phyloP scores from a whole-genome alignment of 2,329 filamentous ascomycete species.

The Claviceps sp. region DNA sequence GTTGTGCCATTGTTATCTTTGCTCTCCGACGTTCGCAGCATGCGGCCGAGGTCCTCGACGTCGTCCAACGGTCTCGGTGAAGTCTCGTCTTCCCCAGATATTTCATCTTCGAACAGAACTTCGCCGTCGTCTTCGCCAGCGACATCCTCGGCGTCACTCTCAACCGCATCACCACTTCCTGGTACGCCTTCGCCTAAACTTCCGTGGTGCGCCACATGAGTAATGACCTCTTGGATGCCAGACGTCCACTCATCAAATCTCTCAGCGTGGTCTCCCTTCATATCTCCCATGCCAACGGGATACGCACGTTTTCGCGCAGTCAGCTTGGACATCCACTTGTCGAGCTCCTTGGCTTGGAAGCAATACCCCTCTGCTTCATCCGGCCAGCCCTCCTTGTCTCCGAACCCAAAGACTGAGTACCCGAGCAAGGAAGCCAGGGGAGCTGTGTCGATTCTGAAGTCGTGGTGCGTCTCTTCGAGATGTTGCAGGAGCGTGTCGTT shows the following conservation, averaged over 20 bases:
- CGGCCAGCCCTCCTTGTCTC: conserved; percentile 84
- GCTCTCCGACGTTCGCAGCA: conserved; percentile 36
- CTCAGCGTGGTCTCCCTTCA: conserved; percentile 56
- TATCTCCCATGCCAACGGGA: conserved; percentile 77
- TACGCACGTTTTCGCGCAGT: conserved; percentile 77
- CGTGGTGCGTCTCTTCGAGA: conserved; percentile 83
- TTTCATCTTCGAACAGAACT: conserved; percentile 28
- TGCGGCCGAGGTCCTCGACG: conserved; percentile 68
- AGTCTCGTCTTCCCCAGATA: conserved; percentile 20
- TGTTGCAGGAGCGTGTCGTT: conserved; percentile 80
- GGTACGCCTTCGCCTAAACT: conserved; percentile 50
- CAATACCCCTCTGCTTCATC: conserved; percentile 85
- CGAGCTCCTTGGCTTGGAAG: conserved; percentile 77
- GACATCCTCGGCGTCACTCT: conserved; percentile 67
- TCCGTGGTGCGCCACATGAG: conserved; percentile 46
- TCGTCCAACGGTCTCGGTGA: conserved; percentile 47
- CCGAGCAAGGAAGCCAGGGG: conserved; percentile 65
- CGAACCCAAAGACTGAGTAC: conserved; percentile 89
- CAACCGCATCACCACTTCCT: conserved; percentile 70
- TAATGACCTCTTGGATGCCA: conserved; percentile 60
- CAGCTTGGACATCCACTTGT: conserved; percentile 95
- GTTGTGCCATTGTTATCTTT: conserved; percentile 19
- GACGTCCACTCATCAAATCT: conserved; percentile 64
- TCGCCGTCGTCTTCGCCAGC: conserved; percentile 47
- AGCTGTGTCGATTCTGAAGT: conserved; percentile 89